A percentile compares a stretch with the other conserved stretches of the same genome.
These are phyloP conservation scores for Coelastrella sp. DNA, from an alignment of 139 green algal genomes.

Conservation along the genomic window DNA sequence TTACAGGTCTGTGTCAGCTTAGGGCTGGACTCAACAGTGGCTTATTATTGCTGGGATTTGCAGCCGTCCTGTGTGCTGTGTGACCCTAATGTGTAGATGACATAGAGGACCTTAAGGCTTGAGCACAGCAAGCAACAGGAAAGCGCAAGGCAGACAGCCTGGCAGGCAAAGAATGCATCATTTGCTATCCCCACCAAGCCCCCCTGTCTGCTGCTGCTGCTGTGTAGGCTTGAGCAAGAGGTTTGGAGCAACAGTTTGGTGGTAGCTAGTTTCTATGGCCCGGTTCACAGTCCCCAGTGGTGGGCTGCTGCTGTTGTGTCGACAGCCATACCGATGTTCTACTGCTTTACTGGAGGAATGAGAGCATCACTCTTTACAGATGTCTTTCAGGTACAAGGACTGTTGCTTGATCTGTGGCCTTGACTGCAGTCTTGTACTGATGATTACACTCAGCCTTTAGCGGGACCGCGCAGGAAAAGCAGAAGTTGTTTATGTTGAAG, in stretches of 20 bases:
- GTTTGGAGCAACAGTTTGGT: slow-evolving; percentile 50
- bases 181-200: no score
- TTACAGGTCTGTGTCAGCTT: slow-evolving; percentile 46
- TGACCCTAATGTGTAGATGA: no score
- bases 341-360: slow-evolving; percentile 51
- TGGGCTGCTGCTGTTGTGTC: slow-evolving; percentile 44
- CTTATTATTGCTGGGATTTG: neutral
- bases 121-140: no score
- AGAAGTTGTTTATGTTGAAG: no score
- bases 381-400: slow-evolving; percentile 29
- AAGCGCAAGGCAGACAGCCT: no score
- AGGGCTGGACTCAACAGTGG: neutral
- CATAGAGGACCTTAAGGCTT: no score
- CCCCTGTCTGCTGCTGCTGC: neutral
- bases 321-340: slow-evolving; percentile 41
- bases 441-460: neutral
- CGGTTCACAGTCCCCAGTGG: slow-evolving; percentile 22
- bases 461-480: no score
- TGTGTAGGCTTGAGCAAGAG: slow-evolving; percentile 37
- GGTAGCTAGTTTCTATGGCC: slow-evolving; percentile 44
- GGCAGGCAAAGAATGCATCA: no score
- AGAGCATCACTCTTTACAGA: slow-evolving; percentile 48
- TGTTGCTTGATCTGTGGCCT: neutral
- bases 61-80: no score
- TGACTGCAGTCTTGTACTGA: neutral